Evolutionary conservation across 2,329 filamentous ascomycete genomes (phyloP).

Genomic region (Podosphaera fusca): DNA sequence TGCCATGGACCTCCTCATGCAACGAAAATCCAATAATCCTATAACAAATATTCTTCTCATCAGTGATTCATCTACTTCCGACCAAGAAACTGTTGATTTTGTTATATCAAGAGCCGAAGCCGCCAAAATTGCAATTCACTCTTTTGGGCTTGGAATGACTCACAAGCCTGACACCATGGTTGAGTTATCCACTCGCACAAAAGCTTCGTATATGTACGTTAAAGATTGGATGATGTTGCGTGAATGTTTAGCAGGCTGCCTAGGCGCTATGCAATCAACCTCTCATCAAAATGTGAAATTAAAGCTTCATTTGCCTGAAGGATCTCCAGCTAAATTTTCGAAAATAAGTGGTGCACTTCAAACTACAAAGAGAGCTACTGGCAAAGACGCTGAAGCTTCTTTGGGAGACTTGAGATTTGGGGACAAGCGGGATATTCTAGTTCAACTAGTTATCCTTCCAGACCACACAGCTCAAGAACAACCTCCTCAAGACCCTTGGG

Average conservation of each 20-base stretch:
- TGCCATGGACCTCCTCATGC: conserved; percentile 96
- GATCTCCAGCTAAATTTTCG: conserved; percentile 91
- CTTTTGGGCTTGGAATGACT: conserved; percentile 84
- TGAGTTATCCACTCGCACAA: conserved; percentile 81
- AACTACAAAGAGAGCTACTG: conserved; percentile 87
- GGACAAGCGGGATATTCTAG: conserved; percentile 80
- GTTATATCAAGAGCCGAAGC: conserved; percentile 91
- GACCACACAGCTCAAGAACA: conserved; percentile 62
- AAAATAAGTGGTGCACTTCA: conserved; percentile 94
- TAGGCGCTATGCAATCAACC: conserved; percentile 74
- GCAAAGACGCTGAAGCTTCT: conserved; percentile 78
- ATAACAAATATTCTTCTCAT: conserved; percentile 90
- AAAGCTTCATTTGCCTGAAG: conserved; percentile 80
- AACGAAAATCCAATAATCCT: conserved; percentile 85
- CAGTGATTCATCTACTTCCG: conserved; percentile 87
- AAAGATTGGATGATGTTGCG: conserved; percentile 99
- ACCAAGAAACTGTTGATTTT: conserved; percentile 89
- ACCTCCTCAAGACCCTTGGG: conserved; percentile 84
- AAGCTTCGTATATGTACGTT: conserved; percentile 92
- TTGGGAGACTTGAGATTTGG: conserved; percentile 85
- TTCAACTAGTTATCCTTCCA: conserved; percentile 78
- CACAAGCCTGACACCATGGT: conserved; percentile 99
- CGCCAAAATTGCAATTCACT: conserved; percentile 91
- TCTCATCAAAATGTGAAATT: conserved; percentile 98
- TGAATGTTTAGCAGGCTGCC: conserved; percentile 80